These are phyloP conservation scores for Macadamia tetraphylla DNA, from an alignment of 164 flowering plant species.

Conservation along the genomic window DNA sequence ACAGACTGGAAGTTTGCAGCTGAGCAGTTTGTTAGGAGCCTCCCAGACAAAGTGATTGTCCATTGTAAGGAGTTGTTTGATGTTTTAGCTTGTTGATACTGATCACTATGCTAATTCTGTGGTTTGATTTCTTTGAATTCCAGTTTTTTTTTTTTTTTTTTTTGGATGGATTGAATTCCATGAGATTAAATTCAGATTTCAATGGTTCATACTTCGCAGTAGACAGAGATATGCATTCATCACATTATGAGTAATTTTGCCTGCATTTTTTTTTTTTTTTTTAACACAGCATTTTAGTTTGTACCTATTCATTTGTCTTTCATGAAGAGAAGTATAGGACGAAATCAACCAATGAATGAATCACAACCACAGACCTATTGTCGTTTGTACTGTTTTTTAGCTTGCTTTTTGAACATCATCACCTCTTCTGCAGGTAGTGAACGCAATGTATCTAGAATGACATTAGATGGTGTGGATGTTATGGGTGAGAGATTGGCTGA, in stretches of 20 bases:
- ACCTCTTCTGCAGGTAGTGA: constrained; percentile 65
- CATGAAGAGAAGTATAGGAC: background rate
- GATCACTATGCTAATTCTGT: background rate
- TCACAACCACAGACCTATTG: background rate
- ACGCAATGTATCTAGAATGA: constrained; percentile 50
- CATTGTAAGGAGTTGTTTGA: constrained; percentile 58
- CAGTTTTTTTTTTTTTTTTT: background rate
- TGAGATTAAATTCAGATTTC: too few relatives aligned
- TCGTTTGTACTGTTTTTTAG: background rate
- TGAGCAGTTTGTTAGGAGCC: constrained; percentile 65
- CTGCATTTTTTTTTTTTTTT: too few relatives aligned
- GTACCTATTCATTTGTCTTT: background rate
- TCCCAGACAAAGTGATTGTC: constrained; percentile 82
- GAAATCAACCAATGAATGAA: background rate
- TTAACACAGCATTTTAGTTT: background rate
- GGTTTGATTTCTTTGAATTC: background rate
- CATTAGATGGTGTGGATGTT: constrained; percentile 95
- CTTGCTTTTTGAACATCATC: constrained; percentile 1
- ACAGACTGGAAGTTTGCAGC: constrained; percentile 91
- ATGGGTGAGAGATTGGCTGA: constrained; percentile 90
- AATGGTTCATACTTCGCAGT: too few relatives aligned
- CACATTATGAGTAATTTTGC: too few relatives aligned
- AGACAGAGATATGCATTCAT: too few relatives aligned
- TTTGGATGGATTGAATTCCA: background rate
- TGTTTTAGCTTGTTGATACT: background rate